These are phyloP conservation scores for Talaromyces verruculosus DNA, from an alignment of 2,329 filamentous ascomycete genomes.

Conservation along the genomic window DNA sequence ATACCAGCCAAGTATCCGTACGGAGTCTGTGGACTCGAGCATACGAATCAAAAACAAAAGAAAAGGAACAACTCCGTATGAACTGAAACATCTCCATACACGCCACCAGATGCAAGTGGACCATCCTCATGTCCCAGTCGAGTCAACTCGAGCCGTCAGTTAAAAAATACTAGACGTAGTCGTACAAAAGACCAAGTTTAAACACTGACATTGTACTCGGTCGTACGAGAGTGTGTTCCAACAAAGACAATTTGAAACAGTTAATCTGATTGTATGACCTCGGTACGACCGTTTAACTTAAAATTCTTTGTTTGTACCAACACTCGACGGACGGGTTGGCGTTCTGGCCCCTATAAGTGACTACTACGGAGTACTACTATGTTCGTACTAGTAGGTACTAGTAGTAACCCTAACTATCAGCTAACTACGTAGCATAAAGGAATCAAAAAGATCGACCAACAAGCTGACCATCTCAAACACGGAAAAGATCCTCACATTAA, in stretches of 20 bases:
- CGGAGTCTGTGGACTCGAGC: neutral
- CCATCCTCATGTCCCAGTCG: neutral
- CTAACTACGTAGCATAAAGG: neutral
- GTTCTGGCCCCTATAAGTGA: neutral
- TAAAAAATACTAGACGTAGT: neutral
- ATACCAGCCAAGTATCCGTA: neutral
- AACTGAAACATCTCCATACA: neutral
- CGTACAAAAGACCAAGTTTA: neutral
- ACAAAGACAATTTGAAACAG: neutral
- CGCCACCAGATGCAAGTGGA: neutral
- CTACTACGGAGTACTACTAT: neutral
- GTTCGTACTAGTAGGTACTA: neutral
- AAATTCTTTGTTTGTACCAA: neutral
- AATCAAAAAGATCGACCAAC: neutral
- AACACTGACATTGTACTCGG: neutral
- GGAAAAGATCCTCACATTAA: neutral
- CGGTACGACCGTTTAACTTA: neutral
- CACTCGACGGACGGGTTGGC: neutral
- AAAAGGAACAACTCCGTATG: neutral
- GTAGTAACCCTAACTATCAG: neutral
- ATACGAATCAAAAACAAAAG: neutral
- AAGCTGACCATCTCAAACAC: neutral
- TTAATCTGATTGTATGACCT: neutral
- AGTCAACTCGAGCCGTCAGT: neutral
- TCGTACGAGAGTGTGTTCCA: neutral